Evolutionary conservation across 805 yeast genomes (phyloP).

Genomic region (Tetrapisispora fleetii): DNA sequence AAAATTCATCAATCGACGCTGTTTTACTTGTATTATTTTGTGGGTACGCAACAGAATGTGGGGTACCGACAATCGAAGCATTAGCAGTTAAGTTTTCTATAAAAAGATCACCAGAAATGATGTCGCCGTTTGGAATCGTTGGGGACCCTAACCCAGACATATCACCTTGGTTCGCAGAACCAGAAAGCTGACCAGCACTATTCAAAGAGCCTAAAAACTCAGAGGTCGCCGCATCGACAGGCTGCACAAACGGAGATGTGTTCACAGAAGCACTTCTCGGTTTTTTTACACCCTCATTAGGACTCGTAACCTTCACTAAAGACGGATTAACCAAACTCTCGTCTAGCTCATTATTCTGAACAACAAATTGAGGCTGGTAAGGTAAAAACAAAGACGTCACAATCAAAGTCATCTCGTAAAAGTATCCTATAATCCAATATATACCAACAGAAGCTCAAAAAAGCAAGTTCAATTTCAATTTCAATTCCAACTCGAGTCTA

Average conservation of each 20-base stretch:
- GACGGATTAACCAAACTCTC: slow-evolving; percentile 25
- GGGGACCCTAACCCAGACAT: neutral
- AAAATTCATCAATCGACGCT: slow-evolving; percentile 47
- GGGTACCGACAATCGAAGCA: slow-evolving; percentile 18
- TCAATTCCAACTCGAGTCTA: neutral
- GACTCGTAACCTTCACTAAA: slow-evolving; percentile 14
- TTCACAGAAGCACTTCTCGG: slow-evolving; percentile 21
- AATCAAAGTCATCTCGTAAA: slow-evolving; percentile 46
- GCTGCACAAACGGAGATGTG: slow-evolving; percentile 12
- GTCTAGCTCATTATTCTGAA: slow-evolving; percentile 20
- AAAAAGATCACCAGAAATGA: slow-evolving; percentile 25
- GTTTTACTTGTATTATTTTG: slow-evolving; percentile 1
- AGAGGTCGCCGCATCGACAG: slow-evolving; percentile 6
- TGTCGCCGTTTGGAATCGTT: slow-evolving; percentile 1
- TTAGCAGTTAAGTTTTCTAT: slow-evolving; percentile 31
- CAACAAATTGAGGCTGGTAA: slow-evolving; percentile 53
- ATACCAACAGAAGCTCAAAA: neutral
- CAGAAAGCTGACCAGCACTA: neutral
- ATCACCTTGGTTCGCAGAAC: neutral
- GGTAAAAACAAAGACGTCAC: slow-evolving; percentile 71
- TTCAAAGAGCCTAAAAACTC: neutral
- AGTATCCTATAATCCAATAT: neutral
- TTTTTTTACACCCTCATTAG: slow-evolving; percentile 8
- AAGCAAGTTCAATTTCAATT: neutral
- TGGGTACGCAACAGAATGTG: neutral